Conservation (phyloP, 2,329 filamentous ascomycete species). For the Tolypocladium guangdongense region DNA sequence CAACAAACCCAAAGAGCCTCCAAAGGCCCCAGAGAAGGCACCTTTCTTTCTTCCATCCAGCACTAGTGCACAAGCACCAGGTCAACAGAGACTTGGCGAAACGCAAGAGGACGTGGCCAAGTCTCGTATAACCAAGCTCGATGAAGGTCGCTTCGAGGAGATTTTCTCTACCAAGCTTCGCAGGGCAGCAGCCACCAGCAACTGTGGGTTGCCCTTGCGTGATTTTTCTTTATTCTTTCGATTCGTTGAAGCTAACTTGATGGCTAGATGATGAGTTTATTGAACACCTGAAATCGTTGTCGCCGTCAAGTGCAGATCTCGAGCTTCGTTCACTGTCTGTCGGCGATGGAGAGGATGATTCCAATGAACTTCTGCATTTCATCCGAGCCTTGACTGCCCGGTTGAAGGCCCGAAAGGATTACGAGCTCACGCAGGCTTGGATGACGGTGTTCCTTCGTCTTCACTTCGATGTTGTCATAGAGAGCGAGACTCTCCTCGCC, state of each 20-base stretch:
- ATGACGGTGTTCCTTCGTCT: slow-evolving; percentile 87
- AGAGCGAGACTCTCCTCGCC: slow-evolving; percentile 39
- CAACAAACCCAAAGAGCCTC: slow-evolving; percentile 87
- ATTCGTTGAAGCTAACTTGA: slow-evolving; percentile 11
- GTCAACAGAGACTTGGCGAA: slow-evolving; percentile 17
- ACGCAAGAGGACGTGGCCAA: slow-evolving; percentile 32
- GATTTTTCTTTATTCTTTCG: not conserved
- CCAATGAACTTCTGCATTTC: slow-evolving; percentile 69
- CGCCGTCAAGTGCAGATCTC: slow-evolving; percentile 78
- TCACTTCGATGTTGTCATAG: slow-evolving; percentile 51
- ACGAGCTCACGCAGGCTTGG: slow-evolving; percentile 92
- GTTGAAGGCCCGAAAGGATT: slow-evolving; percentile 62
- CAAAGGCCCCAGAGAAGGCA: slow-evolving; percentile 85
- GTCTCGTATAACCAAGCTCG: slow-evolving; percentile 60
- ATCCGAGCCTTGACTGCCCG: slow-evolving; percentile 67
- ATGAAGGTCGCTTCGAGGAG: slow-evolving; percentile 45
- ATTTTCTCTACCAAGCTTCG: slow-evolving; percentile 47
- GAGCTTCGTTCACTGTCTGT: slow-evolving; percentile 71
- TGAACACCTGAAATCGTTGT: slow-evolving; percentile 66
- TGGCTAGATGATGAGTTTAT: slow-evolving; percentile 53
- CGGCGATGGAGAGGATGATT: slow-evolving; percentile 31
- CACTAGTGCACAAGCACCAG: slow-evolving; percentile 31
- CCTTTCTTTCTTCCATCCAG: slow-evolving; percentile 86
- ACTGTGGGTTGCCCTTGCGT: slow-evolving; percentile 43
- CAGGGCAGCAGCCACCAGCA: slow-evolving; percentile 38